Base-by-base conservation (phyloP, 805 yeast species). In the Kazachstania africana region DNA sequence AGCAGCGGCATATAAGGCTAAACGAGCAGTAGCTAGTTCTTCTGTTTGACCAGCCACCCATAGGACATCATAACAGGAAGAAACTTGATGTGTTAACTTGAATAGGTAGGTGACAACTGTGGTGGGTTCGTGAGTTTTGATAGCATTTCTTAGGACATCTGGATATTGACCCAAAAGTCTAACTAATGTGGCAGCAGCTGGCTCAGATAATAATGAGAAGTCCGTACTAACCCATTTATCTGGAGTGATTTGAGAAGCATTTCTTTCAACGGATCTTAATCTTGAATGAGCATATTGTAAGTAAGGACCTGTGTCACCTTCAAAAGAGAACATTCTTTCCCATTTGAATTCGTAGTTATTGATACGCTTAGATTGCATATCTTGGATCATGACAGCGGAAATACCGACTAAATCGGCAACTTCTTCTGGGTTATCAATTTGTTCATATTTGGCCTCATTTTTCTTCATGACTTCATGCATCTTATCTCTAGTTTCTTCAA, bases 261-360 rank as follows among this genome's bases (percentile, higher is more conserved):
- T 83, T 66, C 97, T 79, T 62, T 83, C 87, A 47, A 91, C 85
- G 5, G 96, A 85, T 62, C 93, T 74, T 55, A 91, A 74, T 62
- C 98, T 82, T 14, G 97, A 85, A 63, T 91, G 98, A 27, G 98
- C 97, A 54, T 91, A 91, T 62, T 91, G 98, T 57, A 91, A 70
- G 63, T 91, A 91, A 37, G 98, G 97, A 56, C 98, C 98, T 35
- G 98, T 91, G 62, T 91, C 98, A 62, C 98, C 98, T 67, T 91
- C 98, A 44, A 91, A 87, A 3, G 97, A 84, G 27, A 81, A 70
- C 96, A 91, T 91, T 66, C 98, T 80, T 49, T 82, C 84, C 98
- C 98, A 91, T 60, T 84, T 82, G 64, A 91, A 91, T 50, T 78
- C 83, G 65, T 91, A 91, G 65, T 91, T 88, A 67, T 88, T 85